Conservation (phyloP, 345 rosid species). For the Euphorbia lathyris region DNA sequence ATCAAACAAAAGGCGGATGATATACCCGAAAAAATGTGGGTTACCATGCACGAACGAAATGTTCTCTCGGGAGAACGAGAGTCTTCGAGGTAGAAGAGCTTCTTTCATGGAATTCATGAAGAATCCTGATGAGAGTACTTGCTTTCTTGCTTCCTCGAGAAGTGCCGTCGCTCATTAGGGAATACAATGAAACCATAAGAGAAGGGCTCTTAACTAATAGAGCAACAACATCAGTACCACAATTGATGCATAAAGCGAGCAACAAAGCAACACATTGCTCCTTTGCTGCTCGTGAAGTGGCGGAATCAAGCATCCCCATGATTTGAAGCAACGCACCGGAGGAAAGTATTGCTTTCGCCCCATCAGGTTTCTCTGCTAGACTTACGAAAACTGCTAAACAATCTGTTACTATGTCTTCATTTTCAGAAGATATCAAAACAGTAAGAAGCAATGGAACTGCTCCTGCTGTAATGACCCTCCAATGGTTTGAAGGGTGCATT, state of each 20-base stretch:
- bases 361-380: constrained; percentile 61
- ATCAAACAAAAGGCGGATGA: neutral
- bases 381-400: constrained; percentile 64
- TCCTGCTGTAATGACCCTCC: constrained; percentile 56
- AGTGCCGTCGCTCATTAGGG: constrained; percentile 60
- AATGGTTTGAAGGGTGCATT: constrained; percentile 46
- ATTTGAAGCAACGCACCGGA: constrained; percentile 46
- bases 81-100: constrained; percentile 31
- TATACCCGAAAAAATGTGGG: constrained; percentile 34
- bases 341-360: constrained; percentile 47
- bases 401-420: constrained; percentile 50
- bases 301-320: constrained; percentile 38
- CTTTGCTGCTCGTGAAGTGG: constrained; percentile 49
- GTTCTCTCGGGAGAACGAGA: constrained; percentile 45
- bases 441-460: constrained; percentile 50
- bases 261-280: constrained; percentile 65
- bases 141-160: constrained; percentile 71
- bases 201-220: constrained; percentile 47
- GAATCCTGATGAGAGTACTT: constrained; percentile 56
- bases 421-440: constrained; percentile 39
- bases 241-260: constrained; percentile 62
- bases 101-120: constrained; percentile 64
- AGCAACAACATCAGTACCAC: constrained; percentile 56
- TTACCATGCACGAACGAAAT: constrained; percentile 54
- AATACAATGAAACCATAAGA: constrained; percentile 63